Conservation (phyloP, 1,139 yeast genomes). For the Saccharomyces hybrid region DNA sequence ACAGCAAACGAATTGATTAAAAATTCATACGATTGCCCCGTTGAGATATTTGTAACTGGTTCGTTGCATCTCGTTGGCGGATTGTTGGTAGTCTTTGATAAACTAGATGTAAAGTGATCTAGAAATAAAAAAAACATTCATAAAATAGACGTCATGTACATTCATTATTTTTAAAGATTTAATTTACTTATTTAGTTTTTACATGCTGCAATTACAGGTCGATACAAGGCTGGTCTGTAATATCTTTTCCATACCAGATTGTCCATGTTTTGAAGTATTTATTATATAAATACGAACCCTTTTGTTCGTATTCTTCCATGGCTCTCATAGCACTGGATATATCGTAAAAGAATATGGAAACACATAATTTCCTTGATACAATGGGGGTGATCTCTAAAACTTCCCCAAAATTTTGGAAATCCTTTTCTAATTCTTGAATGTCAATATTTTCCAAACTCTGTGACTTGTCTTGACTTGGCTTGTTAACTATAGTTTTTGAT, state of each 20-base stretch:
- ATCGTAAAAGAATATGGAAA: conserved; percentile 56
- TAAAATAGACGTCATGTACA: background rate
- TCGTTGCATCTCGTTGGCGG: conserved; percentile 94
- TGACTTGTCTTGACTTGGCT: conserved; percentile 20
- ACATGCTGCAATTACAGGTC: conserved; percentile 11
- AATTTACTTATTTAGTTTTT: background rate
- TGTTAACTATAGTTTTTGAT: conserved; percentile 7
- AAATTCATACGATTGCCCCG: conserved; percentile 24
- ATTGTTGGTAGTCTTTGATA: conserved; percentile 71
- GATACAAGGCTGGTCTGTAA: conserved; percentile 48
- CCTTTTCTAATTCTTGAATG: conserved; percentile 37
- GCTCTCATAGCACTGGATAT: conserved; percentile 59
- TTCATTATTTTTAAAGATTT: conserved; percentile 2
- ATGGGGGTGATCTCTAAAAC: conserved; percentile 60
- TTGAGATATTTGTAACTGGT: conserved; percentile 88
- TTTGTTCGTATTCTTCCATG: conserved; percentile 39
- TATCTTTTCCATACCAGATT: conserved; percentile 61
- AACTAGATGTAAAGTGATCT: conserved; percentile 6
- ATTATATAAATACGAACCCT: conserved; percentile 33
- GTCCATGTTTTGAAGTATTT: conserved; percentile 52
- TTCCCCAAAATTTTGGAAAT: conserved; percentile 52
- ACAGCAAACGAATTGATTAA: conserved; percentile 52
- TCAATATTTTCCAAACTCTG: conserved; percentile 34
- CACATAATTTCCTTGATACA: conserved; percentile 55
- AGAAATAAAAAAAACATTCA: background rate